A percentile compares a stretch with the other conserved stretches of the same genome.
phyloP scores from a whole-genome alignment of 371 early-diverging fungal genomes.

The Saksenaea oblongispora region DNA sequence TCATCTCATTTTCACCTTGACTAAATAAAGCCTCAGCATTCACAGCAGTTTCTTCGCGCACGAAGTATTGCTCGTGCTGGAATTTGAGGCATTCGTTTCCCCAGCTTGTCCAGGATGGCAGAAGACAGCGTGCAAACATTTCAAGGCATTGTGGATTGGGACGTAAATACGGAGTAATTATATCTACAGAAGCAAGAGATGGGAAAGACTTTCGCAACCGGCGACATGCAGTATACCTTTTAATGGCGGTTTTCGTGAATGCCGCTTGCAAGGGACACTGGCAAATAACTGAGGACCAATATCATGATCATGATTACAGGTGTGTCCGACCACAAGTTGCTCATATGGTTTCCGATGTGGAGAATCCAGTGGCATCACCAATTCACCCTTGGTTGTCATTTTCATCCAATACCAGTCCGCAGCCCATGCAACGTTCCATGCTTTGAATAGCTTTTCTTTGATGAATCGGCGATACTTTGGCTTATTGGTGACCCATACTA shows the following conservation, averaged over 20 bases:
- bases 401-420: constrained; percentile 76
- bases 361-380: constrained; percentile 54
- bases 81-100: constrained; percentile 76
- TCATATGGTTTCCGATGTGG: constrained; percentile 73
- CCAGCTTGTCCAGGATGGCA: constrained; percentile 71
- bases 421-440: constrained; percentile 61
- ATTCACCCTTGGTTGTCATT: constrained; percentile 52
- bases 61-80: constrained; percentile 46
- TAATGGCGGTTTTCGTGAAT: constrained; percentile 75
- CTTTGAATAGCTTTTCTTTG: constrained; percentile 64
- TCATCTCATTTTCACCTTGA: not conserved
- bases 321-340: constrained; percentile 56
- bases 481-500: constrained; percentile 80
- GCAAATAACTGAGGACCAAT: constrained; percentile 29
- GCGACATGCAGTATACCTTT: constrained; percentile 23
- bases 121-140: constrained; percentile 71
- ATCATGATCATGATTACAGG: not conserved
- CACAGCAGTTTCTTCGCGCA: not conserved
- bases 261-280: constrained; percentile 59
- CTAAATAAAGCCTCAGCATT: not conserved
- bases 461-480: constrained; percentile 63
- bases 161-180: constrained; percentile 22
- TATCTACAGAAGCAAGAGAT: constrained; percentile 16
- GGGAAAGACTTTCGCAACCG: not conserved
- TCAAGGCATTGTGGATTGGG: constrained; percentile 53